Percentiles rank a stretch among this genome's conserved stretches.
Conservation (phyloP, 2,329 filamentous ascomycete species). For the Hortaea sp. region DNA sequence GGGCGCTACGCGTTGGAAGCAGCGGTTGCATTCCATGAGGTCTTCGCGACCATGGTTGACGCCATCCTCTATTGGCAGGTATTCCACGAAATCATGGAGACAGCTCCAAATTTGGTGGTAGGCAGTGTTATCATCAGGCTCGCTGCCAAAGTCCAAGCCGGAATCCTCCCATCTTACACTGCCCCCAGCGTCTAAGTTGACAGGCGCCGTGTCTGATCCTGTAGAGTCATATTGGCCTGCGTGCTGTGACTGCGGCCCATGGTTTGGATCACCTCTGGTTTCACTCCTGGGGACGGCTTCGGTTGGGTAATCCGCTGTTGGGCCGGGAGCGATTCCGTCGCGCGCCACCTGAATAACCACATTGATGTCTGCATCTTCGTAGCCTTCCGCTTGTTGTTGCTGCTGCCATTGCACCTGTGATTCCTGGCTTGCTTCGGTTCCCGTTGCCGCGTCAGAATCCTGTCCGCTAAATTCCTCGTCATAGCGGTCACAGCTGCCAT, state of each 20-base stretch:
- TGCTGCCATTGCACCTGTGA: too few species aligned
- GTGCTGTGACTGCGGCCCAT: not conserved
- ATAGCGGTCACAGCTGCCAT: constrained; percentile 11
- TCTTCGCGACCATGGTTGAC: constrained; percentile 11
- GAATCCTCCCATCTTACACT: constrained; percentile 21
- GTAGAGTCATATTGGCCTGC: constrained; percentile 1
- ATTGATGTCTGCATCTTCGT: too few species aligned
- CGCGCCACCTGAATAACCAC: too few species aligned
- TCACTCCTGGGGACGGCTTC: not conserved
- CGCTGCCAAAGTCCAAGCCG: constrained; percentile 26
- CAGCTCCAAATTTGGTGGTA: constrained; percentile 18
- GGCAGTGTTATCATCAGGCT: constrained; percentile 19
- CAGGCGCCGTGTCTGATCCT: not conserved
- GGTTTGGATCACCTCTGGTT: not conserved
- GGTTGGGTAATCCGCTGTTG: too few species aligned
- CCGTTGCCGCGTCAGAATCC: constrained; percentile 9
- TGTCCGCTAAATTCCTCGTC: constrained; percentile 17
- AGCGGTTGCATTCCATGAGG: constrained; percentile 16
- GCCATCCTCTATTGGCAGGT: constrained; percentile 2
- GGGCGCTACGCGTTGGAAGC: constrained; percentile 4
- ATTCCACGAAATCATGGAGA: constrained; percentile 12
- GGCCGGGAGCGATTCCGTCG: too few species aligned
- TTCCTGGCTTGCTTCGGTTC: too few species aligned
- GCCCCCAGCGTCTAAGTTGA: constrained; percentile 27
- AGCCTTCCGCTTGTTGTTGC: too few species aligned